These are phyloP conservation scores for Populus nigra DNA, from an alignment of 345 rosid genomes.

Conservation along the genomic window DNA sequence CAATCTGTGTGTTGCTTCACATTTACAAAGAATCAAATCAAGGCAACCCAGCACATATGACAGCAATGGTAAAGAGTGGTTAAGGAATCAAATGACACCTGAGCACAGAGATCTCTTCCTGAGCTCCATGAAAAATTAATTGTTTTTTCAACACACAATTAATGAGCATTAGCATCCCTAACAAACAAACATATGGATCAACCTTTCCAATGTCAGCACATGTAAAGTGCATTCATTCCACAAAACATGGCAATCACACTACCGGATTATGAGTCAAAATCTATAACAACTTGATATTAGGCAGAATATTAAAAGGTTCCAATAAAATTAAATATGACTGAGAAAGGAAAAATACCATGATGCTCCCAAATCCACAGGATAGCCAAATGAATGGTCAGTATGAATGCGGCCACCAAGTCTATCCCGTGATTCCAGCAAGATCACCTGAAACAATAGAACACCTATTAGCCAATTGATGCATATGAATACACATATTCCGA, in stretches of 20 bases:
- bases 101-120: not conserved
- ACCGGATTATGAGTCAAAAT: not conserved
- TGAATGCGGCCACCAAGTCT: slow-evolving; percentile 91
- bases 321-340: not conserved
- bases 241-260: not conserved
- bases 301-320: not conserved
- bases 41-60: not conserved
- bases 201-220: not conserved
- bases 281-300: not conserved
- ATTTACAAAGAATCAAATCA: not conserved
- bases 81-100: not conserved
- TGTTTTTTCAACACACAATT: not conserved
- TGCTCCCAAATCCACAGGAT: slow-evolving; percentile 93
- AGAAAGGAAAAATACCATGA: slow-evolving; percentile 53
- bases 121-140: not conserved
- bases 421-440: slow-evolving; percentile 76
- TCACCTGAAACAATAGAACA: slow-evolving; percentile 44
- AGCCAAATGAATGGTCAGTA: slow-evolving; percentile 87
- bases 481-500: not conserved
- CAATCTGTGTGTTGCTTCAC: not conserved
- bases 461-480: not conserved
- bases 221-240: not conserved
- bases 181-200: not conserved
- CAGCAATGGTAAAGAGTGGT: not conserved
- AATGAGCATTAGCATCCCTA: not conserved